Base-by-base conservation (phyloP, 331 rosid genomes). In the Telfairia occidentalis region DNA sequence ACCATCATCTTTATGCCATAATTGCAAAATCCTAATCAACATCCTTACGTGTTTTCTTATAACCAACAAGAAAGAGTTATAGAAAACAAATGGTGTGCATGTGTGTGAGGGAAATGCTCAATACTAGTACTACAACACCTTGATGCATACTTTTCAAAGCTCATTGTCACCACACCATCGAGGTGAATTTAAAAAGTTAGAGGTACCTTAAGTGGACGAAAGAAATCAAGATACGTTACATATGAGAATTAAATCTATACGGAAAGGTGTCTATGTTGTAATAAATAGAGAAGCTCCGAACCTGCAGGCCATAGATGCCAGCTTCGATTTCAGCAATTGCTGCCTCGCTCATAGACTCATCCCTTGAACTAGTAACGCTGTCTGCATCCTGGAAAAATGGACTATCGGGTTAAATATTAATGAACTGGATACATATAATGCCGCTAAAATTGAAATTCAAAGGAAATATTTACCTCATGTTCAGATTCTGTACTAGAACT, bases 221-320 rank as follows among this genome's bases (percentile, higher is more conserved):
- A 66, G 19, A 66, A 26, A 21, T 21, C 52, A 21, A 40, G 29
- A 34, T 9, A 35, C 35, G 29, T 35, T 3, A 43, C 52, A 30
- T 24, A n/a, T 54, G 69, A 74, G 45, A 48, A 46, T 16, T 29
- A 73, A 40, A 60, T 58, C 55, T 16, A 49, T 43, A 53, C 37
- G 7, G 76, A 18, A 63, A 65, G 71, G 71, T 48, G 37, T 77
- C 71, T 57, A n/a, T 49, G 58, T 58, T 74, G 70, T 78, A 73
- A 77, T 60, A 70, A 13, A 32, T 16, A 60, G 7, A 73, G 76
- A 53, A 38, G 78, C 75, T 82, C 57, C 9, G 54, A 77, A 94
- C 97, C 97, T 94, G 97, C 85, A 94, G 84, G 81, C 97, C 97
- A 34, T 87, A 81, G 76, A 88, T 65, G 80, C 82, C 97, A 11